These are phyloP conservation scores for Aphanomyces euteiches DNA, from an alignment of 352 stramenopile genomes.

Conservation along the genomic window DNA sequence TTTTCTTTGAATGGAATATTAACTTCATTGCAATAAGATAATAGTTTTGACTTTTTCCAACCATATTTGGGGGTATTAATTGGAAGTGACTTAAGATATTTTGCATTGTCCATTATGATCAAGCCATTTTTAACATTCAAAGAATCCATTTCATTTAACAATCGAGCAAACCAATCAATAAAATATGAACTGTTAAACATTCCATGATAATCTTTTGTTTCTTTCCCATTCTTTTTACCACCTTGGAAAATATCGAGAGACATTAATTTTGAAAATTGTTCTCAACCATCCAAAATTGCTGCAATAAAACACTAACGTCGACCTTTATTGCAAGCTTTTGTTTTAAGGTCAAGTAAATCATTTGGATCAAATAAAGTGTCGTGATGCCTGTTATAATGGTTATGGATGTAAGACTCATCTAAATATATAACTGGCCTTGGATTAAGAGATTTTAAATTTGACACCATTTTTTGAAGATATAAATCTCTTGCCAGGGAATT, in stretches of 20 bases:
- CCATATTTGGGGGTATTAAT: slow-evolving; percentile 15
- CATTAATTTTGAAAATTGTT: not conserved
- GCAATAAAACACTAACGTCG: slow-evolving; percentile 27
- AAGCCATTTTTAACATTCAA: slow-evolving; percentile 4
- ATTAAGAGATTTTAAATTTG: not conserved
- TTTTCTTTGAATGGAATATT: not conserved
- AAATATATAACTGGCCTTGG: slow-evolving; percentile 14
- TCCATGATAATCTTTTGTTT: slow-evolving; percentile 17
- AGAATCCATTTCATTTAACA: slow-evolving; percentile 13
- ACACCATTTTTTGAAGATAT: slow-evolving; percentile 12
- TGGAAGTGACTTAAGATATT: slow-evolving; percentile 23
- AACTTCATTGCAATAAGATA: not conserved
- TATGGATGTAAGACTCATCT: slow-evolving; percentile 14
- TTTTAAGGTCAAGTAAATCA: not conserved
- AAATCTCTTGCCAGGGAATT: not conserved
- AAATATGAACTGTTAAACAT: slow-evolving; percentile 33
- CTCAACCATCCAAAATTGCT: slow-evolving; percentile 8
- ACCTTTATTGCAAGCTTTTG: slow-evolving; percentile 6
- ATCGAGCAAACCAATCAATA: slow-evolving; percentile 24
- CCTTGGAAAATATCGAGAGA: slow-evolving; percentile 17
- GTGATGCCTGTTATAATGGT: not conserved
- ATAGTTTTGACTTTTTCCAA: not conserved
- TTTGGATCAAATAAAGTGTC: slow-evolving; percentile 13
- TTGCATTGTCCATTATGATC: slow-evolving; percentile 31
- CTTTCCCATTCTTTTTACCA: not conserved